A percentile compares a stretch with the other conserved stretches of the same genome.
phyloP scores from a whole-genome alignment of 2,329 filamentous ascomycete species.

The Diaporthe batatas region DNA sequence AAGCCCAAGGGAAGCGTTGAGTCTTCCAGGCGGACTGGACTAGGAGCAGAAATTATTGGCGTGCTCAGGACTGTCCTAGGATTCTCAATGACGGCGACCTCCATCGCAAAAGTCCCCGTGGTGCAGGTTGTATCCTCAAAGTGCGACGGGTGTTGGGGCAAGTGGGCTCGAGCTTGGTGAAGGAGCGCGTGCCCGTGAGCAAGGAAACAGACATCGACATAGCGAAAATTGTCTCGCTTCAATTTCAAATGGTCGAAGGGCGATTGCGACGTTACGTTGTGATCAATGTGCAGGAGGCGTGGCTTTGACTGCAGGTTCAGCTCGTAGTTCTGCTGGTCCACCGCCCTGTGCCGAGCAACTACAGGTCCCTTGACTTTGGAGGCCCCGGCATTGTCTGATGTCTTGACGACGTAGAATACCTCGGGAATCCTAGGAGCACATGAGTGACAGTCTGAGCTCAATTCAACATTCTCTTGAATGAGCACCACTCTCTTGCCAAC shows the following conservation, averaged over 20 bases:
- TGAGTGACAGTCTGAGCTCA: slow-evolving; percentile 1
- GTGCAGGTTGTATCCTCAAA: slow-evolving; percentile 3
- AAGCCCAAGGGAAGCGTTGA: slow-evolving; percentile 34
- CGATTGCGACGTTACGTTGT: slow-evolving; percentile 7
- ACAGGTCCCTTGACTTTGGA: neutral
- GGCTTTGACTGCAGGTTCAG: slow-evolving; percentile 16
- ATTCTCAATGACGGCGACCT: slow-evolving; percentile 37
- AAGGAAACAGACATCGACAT: slow-evolving; percentile 37
- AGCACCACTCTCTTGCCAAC: slow-evolving; percentile 9
- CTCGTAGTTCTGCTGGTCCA: slow-evolving; percentile 29
- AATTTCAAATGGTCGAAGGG: neutral
- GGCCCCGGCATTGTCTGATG: neutral
- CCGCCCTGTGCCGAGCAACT: slow-evolving; percentile 18
- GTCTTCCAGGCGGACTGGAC: neutral
- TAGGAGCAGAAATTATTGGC: slow-evolving; percentile 17
- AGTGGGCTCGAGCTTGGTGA: slow-evolving; percentile 38
- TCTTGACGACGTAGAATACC: slow-evolving; percentile 14
- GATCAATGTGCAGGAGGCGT: slow-evolving; percentile 33
- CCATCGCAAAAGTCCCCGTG: slow-evolving; percentile 32
- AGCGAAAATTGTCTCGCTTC: slow-evolving; percentile 5
- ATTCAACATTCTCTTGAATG: slow-evolving; percentile 15
- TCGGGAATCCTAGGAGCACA: slow-evolving; percentile 33
- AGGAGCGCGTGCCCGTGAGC: slow-evolving; percentile 36
- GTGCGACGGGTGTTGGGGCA: slow-evolving; percentile 30
- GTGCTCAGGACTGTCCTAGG: slow-evolving; percentile 16